These are phyloP conservation scores for Monosporascus sp. DNA, from an alignment of 2,329 filamentous ascomycete genomes.

Conservation along the genomic window DNA sequence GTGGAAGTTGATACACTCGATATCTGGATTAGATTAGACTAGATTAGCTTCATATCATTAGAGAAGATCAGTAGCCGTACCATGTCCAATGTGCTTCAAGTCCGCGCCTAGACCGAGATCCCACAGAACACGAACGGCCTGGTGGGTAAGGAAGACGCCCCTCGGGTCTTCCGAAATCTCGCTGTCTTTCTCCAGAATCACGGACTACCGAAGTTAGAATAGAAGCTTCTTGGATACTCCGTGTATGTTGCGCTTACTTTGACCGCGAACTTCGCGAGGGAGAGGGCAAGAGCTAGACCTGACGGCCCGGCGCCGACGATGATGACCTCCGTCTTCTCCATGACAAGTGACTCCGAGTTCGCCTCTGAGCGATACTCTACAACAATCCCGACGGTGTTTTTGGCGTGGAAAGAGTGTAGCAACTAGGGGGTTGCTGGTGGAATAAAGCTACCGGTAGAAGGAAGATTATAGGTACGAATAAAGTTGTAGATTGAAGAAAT, in stretches of 20 bases:
- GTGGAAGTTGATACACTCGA: slow-evolving; percentile 13
- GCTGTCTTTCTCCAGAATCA: slow-evolving; percentile 18
- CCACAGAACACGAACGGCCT: slow-evolving; percentile 20
- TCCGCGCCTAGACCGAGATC: slow-evolving; percentile 15
- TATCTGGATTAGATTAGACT: slow-evolving; percentile 3
- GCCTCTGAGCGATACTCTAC: too few species aligned
- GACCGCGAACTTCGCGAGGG: slow-evolving; percentile 16
- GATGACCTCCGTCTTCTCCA: slow-evolving; percentile 20
- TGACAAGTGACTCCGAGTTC: background rate
- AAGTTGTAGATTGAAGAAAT: background rate
- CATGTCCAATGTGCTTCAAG: slow-evolving; percentile 16
- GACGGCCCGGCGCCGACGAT: slow-evolving; percentile 21
- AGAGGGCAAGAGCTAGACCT: slow-evolving; percentile 16
- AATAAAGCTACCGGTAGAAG: too few species aligned
- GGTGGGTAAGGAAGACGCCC: slow-evolving; percentile 18
- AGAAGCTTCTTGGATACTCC: background rate
- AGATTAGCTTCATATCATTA: background rate
- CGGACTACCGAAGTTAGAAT: slow-evolving; percentile 9
- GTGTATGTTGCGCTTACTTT: slow-evolving; percentile 9
- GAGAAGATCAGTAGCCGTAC: slow-evolving; percentile 5
- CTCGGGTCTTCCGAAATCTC: slow-evolving; percentile 19
- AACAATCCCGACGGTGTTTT: background rate
- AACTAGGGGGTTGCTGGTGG: too few species aligned
- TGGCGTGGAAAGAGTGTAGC: background rate
- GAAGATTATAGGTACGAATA: background rate